Evolutionary conservation across 345 rosid species (phyloP).

Genomic region (Aquilaria malaccensis): DNA sequence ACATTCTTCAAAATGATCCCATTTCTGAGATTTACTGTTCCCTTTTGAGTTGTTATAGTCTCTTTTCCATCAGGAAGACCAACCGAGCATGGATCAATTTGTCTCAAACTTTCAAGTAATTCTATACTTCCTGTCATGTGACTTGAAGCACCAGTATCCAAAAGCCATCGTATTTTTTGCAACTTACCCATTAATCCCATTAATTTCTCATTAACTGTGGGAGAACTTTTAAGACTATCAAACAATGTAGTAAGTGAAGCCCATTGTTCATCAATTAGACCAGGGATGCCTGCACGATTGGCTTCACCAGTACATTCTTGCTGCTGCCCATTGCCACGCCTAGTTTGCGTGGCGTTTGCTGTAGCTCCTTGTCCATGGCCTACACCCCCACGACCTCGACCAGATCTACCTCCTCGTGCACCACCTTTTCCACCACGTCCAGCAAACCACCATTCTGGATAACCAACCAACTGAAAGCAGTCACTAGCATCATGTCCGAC

Average conservation of each 20-base stretch:
- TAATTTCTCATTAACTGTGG: neutral
- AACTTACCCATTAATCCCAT: slow-evolving; percentile 1
- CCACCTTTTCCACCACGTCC: neutral
- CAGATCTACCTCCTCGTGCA: neutral
- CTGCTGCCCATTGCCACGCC: neutral
- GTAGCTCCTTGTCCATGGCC: neutral
- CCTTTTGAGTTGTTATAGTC: neutral
- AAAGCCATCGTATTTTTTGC: neutral
- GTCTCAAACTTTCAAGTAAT: neutral
- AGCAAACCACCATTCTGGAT: neutral
- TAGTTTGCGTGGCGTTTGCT: neutral
- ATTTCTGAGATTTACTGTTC: neutral
- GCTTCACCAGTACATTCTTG: neutral
- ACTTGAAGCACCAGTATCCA: neutral
- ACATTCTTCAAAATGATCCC: neutral
- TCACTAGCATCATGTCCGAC: neutral
- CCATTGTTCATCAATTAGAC: neutral
- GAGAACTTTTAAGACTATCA: too few relatives aligned
- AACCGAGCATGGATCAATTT: neutral
- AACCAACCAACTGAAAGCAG: neutral
- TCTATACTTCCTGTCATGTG: neutral
- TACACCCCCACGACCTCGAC: neutral
- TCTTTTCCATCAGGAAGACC: slow-evolving; percentile 4
- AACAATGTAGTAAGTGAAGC: too few relatives aligned
- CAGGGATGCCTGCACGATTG: neutral